phyloP scores from a whole-genome alignment of 139 green algal genomes.

The Desmodesmus armatus region DNA sequence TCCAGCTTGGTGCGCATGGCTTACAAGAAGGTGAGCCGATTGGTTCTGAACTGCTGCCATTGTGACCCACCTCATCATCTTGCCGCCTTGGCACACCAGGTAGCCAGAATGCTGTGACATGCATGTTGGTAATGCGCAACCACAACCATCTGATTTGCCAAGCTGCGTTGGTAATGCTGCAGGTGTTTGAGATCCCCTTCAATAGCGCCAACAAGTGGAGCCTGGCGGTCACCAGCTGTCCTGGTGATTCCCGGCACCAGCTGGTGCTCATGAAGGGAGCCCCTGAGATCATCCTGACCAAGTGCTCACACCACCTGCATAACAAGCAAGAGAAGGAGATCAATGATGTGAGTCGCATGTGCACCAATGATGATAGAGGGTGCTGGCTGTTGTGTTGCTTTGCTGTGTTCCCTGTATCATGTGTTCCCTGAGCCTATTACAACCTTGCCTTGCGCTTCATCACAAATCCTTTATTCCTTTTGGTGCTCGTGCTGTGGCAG shows the following conservation, averaged over 20 bases:
- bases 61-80: too few species aligned
- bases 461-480: too few species aligned
- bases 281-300: constrained; percentile 70
- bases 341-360: constrained; percentile 38
- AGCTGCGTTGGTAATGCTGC: too few species aligned
- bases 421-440: not conserved
- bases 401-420: not conserved
- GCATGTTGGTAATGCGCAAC: too few species aligned
- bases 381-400: too few species aligned
- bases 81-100: too few species aligned
- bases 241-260: constrained; percentile 51
- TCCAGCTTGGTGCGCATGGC: constrained; percentile 42
- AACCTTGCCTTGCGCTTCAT: too few species aligned
- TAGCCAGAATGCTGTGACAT: too few species aligned
- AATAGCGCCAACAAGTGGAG: constrained; percentile 94
- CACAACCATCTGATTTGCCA: too few species aligned
- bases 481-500: not conserved
- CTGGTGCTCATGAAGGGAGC: constrained; percentile 72
- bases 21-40: constrained; percentile 58
- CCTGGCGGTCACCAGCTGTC: constrained; percentile 69
- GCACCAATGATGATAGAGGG: too few species aligned
- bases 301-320: constrained; percentile 56
- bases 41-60: too few species aligned
- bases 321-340: constrained; percentile 66
- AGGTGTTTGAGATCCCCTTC: constrained; percentile 92